Percentiles rank a stretch among this genome's conserved stretches.
Evolutionary conservation across 1,284 basidiomycete species (phyloP).

Genomic region (Boletellus deceptivus): DNA sequence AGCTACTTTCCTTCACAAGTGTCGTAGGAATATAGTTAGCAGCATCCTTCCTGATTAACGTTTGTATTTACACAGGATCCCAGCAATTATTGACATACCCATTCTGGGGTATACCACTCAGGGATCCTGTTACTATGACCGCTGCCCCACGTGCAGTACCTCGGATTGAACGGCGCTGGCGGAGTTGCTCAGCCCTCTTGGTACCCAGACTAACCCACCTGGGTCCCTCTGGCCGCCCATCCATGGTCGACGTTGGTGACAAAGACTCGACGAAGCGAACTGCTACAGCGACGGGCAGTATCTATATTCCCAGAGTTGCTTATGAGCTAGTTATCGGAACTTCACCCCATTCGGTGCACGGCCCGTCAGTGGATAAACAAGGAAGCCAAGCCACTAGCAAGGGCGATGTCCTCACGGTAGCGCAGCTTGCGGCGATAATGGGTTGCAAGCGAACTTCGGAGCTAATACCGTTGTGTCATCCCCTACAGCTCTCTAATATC

Average conservation of each 20-base stretch:
- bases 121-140: neutral
- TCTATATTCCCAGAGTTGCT: constrained; percentile 65
- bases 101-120: neutral
- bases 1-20: constrained; percentile 43
- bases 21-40: constrained; percentile 19
- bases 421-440: constrained; percentile 86
- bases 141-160: neutral
- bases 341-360: constrained; percentile 30
- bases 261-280: constrained; percentile 66
- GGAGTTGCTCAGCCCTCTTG: constrained; percentile 10
- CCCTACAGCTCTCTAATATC: constrained; percentile 69
- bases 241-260: constrained; percentile 77
- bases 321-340: constrained; percentile 56
- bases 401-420: constrained; percentile 75
- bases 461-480: constrained; percentile 85
- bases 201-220: constrained; percentile 62
- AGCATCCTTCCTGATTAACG: constrained; percentile 23
- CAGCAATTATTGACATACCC: constrained; percentile 7
- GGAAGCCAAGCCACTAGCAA: constrained; percentile 58
- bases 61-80: constrained; percentile 27
- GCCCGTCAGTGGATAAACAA: constrained; percentile 31
- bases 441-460: constrained; percentile 79
- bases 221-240: constrained; percentile 62
- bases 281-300: constrained; percentile 78
- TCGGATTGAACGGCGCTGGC: constrained; percentile 25